Base-by-base conservation (phyloP, 768 basidiomycete species). In the Tremella mesenterica region DNA sequence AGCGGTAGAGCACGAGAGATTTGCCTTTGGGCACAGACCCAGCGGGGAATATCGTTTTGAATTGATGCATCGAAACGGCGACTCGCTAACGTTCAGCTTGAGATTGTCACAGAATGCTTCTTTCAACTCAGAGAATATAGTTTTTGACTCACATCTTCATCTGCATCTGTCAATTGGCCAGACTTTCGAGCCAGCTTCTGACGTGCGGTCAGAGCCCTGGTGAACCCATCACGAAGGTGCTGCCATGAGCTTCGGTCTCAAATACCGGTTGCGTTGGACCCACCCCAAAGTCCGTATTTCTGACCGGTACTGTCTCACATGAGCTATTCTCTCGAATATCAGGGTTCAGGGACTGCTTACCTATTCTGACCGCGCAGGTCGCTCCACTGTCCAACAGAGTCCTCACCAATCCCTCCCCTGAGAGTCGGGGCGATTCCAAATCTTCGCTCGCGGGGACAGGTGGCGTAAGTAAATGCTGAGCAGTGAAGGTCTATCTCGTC, bases 201-300 rank as follows among this genome's bases (percentile, higher is more conserved):
- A 4, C 76, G 62, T 0, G 73, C 74, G 25, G 64, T 49, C 26
- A 77, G 51, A 2, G 75, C 73, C 12, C 76, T 59, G 0, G 73
- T 71, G 57, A 77, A 75, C 0, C 70, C 75, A 56, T 77, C 75
- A 14, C 75, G 69, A 0, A 77, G 69, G 50, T 77, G 76, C 46
- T 70, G 39, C 18, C 21, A 45, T 43, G 10, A 49, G 44, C 36
- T 39, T 12, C 26, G 21, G 44, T 13, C 20, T 27, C 21, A 27
- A 31, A 30, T n/a, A n/a, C 7, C 9, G 39, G 16, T 52, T 34
- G 16, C 43, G 30, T 10, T 16, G 9, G 28, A 57, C 63, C 54
- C 43, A 64, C 62, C 10, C 58, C 56, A 52, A 75, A 75, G 38
- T 72, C 71, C 9, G 76, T 76, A 50, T 72, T 75, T 13, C 74